These are phyloP conservation scores for Aspergillus hiratsukae DNA, from an alignment of 2,329 filamentous ascomycete genomes.

Conservation along the genomic window DNA sequence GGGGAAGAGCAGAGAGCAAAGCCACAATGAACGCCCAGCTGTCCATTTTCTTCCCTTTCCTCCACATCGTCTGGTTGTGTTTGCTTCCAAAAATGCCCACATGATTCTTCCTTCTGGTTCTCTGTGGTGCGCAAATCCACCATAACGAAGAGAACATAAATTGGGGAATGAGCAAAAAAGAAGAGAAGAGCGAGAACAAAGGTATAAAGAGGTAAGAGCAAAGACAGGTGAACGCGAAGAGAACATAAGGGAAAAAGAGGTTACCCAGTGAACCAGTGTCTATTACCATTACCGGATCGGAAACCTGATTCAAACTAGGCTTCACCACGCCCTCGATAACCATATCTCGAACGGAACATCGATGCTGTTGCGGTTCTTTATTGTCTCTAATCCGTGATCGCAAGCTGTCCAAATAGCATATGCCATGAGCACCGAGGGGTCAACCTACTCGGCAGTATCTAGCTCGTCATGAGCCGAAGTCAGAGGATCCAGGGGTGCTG, in stretches of 20 bases:
- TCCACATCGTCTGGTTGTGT: not conserved
- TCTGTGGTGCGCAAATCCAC: not conserved
- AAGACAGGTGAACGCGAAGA: not conserved
- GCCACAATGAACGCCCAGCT: not conserved
- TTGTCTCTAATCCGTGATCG: not conserved
- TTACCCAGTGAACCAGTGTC: not conserved
- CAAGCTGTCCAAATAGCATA: not conserved
- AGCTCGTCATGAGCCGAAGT: slow-evolving; percentile 87
- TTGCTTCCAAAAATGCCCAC: not conserved
- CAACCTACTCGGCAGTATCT: slow-evolving; percentile 76
- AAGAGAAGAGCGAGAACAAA: not conserved
- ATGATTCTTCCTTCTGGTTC: not conserved
- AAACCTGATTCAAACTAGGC: not conserved
- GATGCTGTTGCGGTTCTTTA: not conserved
- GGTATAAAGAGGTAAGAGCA: not conserved
- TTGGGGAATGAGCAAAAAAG: not conserved
- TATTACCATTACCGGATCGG: not conserved
- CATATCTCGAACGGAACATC: not conserved
- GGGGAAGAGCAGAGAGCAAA: not conserved
- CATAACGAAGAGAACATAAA: not conserved
- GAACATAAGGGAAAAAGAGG: not conserved
- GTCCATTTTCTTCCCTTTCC: not conserved
- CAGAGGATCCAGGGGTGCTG: slow-evolving; percentile 65
- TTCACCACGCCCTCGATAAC: not conserved
- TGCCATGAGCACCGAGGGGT: slow-evolving; percentile 13